Percentiles rank a stretch among this genome's conserved stretches.
These are phyloP conservation scores for Eutypa lata DNA, from an alignment of 2,329 filamentous ascomycete genomes.

Conservation along the genomic window DNA sequence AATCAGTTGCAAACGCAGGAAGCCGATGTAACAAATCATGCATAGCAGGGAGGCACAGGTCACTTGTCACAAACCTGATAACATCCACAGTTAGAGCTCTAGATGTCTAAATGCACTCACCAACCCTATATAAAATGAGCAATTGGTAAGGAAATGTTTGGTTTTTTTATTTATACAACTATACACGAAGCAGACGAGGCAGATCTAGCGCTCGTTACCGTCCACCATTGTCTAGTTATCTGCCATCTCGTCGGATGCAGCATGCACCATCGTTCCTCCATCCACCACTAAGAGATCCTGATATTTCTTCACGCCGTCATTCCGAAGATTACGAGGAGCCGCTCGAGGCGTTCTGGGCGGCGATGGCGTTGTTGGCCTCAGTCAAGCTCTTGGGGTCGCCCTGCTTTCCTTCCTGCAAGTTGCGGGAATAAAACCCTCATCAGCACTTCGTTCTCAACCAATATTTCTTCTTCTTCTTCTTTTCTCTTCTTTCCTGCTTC, in stretches of 20 bases:
- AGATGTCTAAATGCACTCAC: no score
- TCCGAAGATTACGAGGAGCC: slow-evolving; percentile 31
- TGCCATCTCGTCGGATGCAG: no score
- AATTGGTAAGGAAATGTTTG: neutral
- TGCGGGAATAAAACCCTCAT: slow-evolving; percentile 32
- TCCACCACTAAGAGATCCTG: slow-evolving; percentile 6
- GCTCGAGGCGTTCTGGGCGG: slow-evolving; percentile 34
- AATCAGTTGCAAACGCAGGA: no score
- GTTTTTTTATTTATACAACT: slow-evolving; percentile 27
- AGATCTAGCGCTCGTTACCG: slow-evolving; percentile 6
- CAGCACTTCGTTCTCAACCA: slow-evolving; percentile 21
- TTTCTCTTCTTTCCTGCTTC: neutral
- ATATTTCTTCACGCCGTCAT: slow-evolving; percentile 1
- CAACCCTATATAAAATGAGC: no score
- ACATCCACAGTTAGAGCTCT: no score
- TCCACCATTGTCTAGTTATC: slow-evolving; percentile 11
- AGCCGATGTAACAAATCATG: no score
- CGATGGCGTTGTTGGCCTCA: slow-evolving; percentile 46
- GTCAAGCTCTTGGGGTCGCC: slow-evolving; percentile 75
- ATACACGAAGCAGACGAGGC: slow-evolving; percentile 19
- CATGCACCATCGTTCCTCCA: neutral
- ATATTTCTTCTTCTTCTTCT: slow-evolving; percentile 5
- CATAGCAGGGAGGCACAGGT: no score
- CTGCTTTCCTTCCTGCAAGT: slow-evolving; percentile 86
- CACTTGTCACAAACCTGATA: no score